Percentiles rank a stretch among this genome's conserved stretches.
Evolutionary conservation across 2,329 filamentous ascomycete genomes (phyloP).

Genomic region (Fusarium setosum): DNA sequence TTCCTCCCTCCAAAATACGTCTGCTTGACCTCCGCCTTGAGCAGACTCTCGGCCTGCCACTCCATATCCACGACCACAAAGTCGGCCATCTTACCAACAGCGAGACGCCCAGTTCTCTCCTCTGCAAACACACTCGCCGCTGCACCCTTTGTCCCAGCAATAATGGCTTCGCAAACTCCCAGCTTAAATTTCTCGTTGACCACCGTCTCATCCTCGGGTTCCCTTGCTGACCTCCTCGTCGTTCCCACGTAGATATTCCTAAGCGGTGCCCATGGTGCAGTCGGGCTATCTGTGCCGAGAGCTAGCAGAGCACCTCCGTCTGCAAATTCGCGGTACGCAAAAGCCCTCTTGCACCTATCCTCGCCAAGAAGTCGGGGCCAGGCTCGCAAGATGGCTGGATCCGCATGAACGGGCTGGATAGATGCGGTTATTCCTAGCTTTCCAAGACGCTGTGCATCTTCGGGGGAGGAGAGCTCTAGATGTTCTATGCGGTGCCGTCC

Average conservation of each 20-base stretch:
- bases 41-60: slow-evolving; percentile 58
- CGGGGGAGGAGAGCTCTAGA: slow-evolving; percentile 64
- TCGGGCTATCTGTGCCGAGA: slow-evolving; percentile 65
- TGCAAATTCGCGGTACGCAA: slow-evolving; percentile 69
- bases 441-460: slow-evolving; percentile 65
- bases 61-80: slow-evolving; percentile 57
- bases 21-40: slow-evolving; percentile 57
- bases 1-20: slow-evolving; percentile 60
- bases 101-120: slow-evolving; percentile 58
- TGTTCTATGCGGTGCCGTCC: slow-evolving; percentile 71
- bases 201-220: slow-evolving; percentile 50
- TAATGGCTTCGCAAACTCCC: slow-evolving; percentile 59
- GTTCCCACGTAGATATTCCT: slow-evolving; percentile 65
- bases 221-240: slow-evolving; percentile 61
- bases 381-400: slow-evolving; percentile 66
- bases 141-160: slow-evolving; percentile 60
- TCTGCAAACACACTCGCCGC: slow-evolving; percentile 66
- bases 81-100: slow-evolving; percentile 62
- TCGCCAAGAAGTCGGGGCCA: slow-evolving; percentile 66
- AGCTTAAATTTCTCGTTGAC: slow-evolving; percentile 63
- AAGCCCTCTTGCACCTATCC: slow-evolving; percentile 64
- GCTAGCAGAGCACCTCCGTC: slow-evolving; percentile 61
- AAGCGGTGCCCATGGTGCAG: slow-evolving; percentile 61
- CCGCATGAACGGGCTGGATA: slow-evolving; percentile 64
- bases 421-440: slow-evolving; percentile 65